Conservation (phyloP, 1,139 yeast species). For the Zygosaccharomyces sapae region DNA sequence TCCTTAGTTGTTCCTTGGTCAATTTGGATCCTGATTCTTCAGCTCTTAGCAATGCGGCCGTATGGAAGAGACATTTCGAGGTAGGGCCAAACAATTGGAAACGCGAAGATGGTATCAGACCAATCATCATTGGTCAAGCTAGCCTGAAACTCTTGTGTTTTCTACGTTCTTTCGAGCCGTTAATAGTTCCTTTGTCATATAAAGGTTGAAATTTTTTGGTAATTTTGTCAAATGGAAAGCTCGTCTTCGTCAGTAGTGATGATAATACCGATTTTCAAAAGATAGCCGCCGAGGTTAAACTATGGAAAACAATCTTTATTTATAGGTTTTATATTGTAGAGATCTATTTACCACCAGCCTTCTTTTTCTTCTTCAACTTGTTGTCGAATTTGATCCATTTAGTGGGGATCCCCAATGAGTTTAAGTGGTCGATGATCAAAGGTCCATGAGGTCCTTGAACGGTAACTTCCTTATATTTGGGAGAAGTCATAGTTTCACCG, state of each 20-base stretch:
- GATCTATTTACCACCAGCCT: constrained; percentile 15
- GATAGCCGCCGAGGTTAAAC: not conserved
- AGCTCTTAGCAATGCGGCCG: constrained; percentile 10
- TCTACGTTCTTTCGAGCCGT: not conserved
- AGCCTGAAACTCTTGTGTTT: not conserved
- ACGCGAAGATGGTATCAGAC: constrained; percentile 1
- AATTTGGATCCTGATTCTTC: constrained; percentile 22
- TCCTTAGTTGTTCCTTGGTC: constrained; percentile 32
- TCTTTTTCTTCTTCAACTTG: constrained; percentile 56
- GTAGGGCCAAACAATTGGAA: not conserved
- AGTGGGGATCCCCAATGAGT: constrained; percentile 62
- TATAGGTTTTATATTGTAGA: not conserved
- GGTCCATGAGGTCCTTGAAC: constrained; percentile 90
- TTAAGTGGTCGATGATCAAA: constrained; percentile 53
- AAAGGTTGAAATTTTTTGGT: not conserved
- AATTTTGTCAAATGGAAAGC: not conserved
- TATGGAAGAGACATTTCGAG: constrained; percentile 14
- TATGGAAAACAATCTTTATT: not conserved
- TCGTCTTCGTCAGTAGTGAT: not conserved
- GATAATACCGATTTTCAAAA: not conserved
- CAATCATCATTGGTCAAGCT: constrained; percentile 1
- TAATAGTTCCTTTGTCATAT: not conserved
- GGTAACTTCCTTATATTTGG: constrained; percentile 60
- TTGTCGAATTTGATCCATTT: constrained; percentile 66
- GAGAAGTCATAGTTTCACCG: constrained; percentile 51